These are phyloP conservation scores for Pycnococcus provasolii DNA, from an alignment of 139 green algal genomes.

Conservation along the genomic window DNA sequence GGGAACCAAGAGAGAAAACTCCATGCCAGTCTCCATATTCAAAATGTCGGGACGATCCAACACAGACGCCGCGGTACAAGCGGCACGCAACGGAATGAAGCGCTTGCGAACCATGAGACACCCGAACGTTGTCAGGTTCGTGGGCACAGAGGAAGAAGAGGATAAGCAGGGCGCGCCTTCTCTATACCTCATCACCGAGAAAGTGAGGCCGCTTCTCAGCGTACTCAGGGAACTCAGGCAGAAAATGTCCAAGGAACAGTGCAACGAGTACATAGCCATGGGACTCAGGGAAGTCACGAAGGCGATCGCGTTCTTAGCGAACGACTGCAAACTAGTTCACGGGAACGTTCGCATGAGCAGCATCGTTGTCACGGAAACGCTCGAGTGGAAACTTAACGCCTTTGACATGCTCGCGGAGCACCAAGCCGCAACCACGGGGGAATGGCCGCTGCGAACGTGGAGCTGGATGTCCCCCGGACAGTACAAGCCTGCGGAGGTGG, in stretches of 20 bases:
- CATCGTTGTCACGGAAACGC: slow-evolving; percentile 72
- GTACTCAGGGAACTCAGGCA: slow-evolving; percentile 51
- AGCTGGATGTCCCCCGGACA: slow-evolving; percentile 54
- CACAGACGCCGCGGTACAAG: neutral
- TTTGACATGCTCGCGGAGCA: slow-evolving; percentile 85
- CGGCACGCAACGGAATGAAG: neutral
- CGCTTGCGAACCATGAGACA: neutral
- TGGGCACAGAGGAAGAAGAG: neutral
- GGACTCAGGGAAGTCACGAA: slow-evolving; percentile 73
- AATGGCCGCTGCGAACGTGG: neutral
- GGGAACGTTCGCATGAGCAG: slow-evolving; percentile 70
- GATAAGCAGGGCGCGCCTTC: slow-evolving; percentile 16
- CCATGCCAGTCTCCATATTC: too few species aligned
- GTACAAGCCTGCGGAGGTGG: slow-evolving; percentile 83
- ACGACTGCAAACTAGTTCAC: slow-evolving; percentile 89
- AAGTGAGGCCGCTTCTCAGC: slow-evolving; percentile 51
- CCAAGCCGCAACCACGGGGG: slow-evolving; percentile 2
- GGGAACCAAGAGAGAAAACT: too few species aligned
- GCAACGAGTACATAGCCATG: slow-evolving; percentile 79
- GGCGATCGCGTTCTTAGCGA: slow-evolving; percentile 90
- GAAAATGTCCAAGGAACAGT: slow-evolving; percentile 34
- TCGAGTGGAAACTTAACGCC: slow-evolving; percentile 89
- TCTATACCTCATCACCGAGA: slow-evolving; percentile 75
- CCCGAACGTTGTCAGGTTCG: slow-evolving; percentile 27
- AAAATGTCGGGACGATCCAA: too few species aligned